Evolutionary conservation across 805 yeast genomes (phyloP).

Genomic region (Cyberlindnera nakhonratchasimensis): DNA sequence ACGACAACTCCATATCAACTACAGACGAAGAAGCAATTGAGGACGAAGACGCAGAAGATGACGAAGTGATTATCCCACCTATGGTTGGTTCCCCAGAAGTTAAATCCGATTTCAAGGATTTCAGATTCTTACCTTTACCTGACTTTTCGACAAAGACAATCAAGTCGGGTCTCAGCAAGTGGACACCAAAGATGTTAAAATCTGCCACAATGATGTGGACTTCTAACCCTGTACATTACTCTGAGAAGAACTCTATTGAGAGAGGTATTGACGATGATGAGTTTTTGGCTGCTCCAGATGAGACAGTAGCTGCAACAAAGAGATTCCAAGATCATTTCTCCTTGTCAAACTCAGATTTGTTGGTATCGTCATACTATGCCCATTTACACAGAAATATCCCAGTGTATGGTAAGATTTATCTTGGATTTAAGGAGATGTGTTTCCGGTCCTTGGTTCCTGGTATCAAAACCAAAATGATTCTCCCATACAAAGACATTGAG

Average conservation of each 20-base stretch:
- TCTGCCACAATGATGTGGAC: slow-evolving; percentile 47
- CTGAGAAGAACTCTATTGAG: slow-evolving; percentile 36
- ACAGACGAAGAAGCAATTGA: neutral
- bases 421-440: slow-evolving; percentile 68
- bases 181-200: slow-evolving; percentile 24
- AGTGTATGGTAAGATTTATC: slow-evolving; percentile 75
- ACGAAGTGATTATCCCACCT: neutral
- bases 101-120: neutral
- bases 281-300: slow-evolving; percentile 42
- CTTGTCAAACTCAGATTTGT: slow-evolving; percentile 44
- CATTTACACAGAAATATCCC: slow-evolving; percentile 72
- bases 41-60: neutral
- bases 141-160: slow-evolving; percentile 7
- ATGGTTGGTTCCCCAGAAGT: slow-evolving; percentile 3
- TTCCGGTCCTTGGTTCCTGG: slow-evolving; percentile 81
- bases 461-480: slow-evolving; percentile 70
- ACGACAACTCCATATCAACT: neutral
- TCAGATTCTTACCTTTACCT: slow-evolving; percentile 3
- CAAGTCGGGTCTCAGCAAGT: slow-evolving; percentile 13
- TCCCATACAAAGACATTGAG: slow-evolving; percentile 75
- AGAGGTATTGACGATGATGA: slow-evolving; percentile 43
- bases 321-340: slow-evolving; percentile 67
- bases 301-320: slow-evolving; percentile 45
- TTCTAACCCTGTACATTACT: slow-evolving; percentile 60
- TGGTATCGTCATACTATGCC: slow-evolving; percentile 68